A percentile compares a stretch with the other conserved stretches of the same genome.
phyloP scores from a whole-genome alignment of 495 filamentous ascomycete species.

The Staphylotrichum tortipilum region DNA sequence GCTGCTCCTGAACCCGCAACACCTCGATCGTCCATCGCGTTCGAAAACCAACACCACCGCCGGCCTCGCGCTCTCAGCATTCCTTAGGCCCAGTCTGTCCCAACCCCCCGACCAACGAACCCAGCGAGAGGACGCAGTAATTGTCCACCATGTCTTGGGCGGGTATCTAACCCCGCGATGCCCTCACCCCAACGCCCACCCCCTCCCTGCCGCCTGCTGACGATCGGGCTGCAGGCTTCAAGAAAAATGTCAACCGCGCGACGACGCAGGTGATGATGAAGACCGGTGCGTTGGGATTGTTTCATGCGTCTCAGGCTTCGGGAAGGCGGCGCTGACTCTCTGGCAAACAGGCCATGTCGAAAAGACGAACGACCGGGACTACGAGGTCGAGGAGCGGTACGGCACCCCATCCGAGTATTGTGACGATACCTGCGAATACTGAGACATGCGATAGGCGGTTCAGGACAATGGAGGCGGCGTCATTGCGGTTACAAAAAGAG shows the following conservation, averaged over 20 bases:
- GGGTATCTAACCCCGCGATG: constrained; percentile 34
- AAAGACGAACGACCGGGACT: constrained; percentile 94
- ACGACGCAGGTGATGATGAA: constrained; percentile 99
- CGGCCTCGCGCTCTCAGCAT: no score
- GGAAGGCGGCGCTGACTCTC: background rate
- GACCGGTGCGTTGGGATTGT: constrained; percentile 60
- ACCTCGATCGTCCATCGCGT: background rate
- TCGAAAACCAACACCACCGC: no score
- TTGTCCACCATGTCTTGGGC: constrained; percentile 52
- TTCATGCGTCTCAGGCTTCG: no score
- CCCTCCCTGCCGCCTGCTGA: background rate
- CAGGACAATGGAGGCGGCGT: constrained; percentile 90
- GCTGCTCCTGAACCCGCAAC: no score
- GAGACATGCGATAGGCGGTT: constrained; percentile 56
- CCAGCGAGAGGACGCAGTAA: background rate
- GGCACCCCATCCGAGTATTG: constrained; percentile 2
- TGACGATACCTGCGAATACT: background rate
- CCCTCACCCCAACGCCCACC: no score
- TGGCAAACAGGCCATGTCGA: constrained; percentile 75
- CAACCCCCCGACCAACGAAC: background rate
- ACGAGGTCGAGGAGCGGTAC: constrained; percentile 93
- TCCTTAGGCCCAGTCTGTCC: no score
- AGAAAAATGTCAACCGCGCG: constrained; percentile 97
- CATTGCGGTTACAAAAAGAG: constrained; percentile 87
- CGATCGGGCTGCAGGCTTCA: constrained; percentile 60